A percentile compares a stretch with the other conserved stretches of the same genome.
These are phyloP conservation scores for Russula griseocarnosa DNA, from an alignment of 768 basidiomycete species.

Conservation along the genomic window DNA sequence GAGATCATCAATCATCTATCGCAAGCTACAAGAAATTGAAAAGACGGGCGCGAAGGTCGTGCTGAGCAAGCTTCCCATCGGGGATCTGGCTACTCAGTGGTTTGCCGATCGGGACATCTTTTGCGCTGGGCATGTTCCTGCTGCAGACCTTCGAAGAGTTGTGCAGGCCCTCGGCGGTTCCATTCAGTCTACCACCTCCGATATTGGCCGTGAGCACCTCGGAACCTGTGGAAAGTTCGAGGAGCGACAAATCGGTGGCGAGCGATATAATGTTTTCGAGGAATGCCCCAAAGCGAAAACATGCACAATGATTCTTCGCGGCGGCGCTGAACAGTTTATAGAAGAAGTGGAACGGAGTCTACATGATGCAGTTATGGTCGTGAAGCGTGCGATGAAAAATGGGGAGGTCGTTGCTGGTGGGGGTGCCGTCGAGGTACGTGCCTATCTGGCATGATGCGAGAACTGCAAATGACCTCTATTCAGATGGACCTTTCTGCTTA, in stretches of 20 bases:
- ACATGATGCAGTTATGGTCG: conserved; percentile 99
- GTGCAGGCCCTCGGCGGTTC: conserved; percentile 95
- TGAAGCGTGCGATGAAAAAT: conserved; percentile 92
- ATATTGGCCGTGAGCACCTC: conserved; percentile 84
- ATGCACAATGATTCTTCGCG: conserved; percentile 89
- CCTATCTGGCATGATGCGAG: not conserved
- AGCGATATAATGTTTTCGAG: conserved; percentile 93
- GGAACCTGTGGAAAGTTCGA: conserved; percentile 92
- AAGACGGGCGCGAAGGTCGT: conserved; percentile 97
- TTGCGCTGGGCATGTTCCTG: conserved; percentile 93
- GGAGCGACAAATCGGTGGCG: conserved; percentile 94
- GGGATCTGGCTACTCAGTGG: conserved; percentile 98
- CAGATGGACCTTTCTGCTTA: conserved; percentile 98
- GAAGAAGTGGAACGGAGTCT: conserved; percentile 96
- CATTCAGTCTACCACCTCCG: conserved; percentile 92
- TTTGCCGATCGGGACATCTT: conserved; percentile 99
- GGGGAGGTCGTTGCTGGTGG: conserved; percentile 97
- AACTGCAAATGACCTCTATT: not conserved
- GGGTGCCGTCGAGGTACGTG: conserved; percentile 86
- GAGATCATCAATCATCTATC: conserved; percentile 99
- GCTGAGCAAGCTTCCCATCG: conserved; percentile 95
- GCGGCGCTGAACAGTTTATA: conserved; percentile 98
- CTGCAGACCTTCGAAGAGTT: conserved; percentile 86
- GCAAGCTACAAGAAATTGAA: conserved; percentile 93
- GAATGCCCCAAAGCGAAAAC: conserved; percentile 92